These are phyloP conservation scores for Podaxis carcinomalis DNA, from an alignment of 768 basidiomycete species.

Conservation along the genomic window DNA sequence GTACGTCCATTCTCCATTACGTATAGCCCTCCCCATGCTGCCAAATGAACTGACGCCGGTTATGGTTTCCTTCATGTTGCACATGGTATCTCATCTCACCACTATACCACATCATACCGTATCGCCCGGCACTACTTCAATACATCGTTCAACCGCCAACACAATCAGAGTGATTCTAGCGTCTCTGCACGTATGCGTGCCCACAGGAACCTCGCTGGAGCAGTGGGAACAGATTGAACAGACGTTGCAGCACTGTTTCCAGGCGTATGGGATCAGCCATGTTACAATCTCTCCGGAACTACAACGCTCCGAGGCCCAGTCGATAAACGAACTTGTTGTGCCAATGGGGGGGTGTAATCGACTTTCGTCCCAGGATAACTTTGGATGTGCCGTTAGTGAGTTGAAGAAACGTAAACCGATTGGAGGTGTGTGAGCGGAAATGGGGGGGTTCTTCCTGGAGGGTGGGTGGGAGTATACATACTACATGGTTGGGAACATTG, in stretches of 20 bases:
- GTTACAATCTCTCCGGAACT: slow-evolving; percentile 54
- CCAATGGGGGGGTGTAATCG: slow-evolving; percentile 25
- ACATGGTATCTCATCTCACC: background rate
- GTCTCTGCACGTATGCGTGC: slow-evolving; percentile 49
- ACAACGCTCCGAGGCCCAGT: slow-evolving; percentile 25
- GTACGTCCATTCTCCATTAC: slow-evolving; percentile 24
- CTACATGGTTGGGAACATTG: background rate
- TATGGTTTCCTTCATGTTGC: background rate
- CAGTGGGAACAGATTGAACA: slow-evolving; percentile 49
- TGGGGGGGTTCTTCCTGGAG: no score
- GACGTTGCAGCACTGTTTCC: slow-evolving; percentile 45
- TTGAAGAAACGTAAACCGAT: slow-evolving; percentile 29
- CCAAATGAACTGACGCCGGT: background rate
- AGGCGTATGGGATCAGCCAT: slow-evolving; percentile 49
- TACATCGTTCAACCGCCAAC: background rate
- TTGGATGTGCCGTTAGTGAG: slow-evolving; percentile 38
- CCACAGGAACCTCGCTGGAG: slow-evolving; percentile 40
- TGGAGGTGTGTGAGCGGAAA: slow-evolving; percentile 9
- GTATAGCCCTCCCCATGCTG: slow-evolving; percentile 3
- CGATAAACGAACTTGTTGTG: slow-evolving; percentile 24
- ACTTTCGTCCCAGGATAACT: slow-evolving; percentile 33
- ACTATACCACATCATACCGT: background rate
- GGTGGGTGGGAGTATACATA: background rate
- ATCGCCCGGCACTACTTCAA: background rate
- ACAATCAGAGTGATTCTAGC: slow-evolving; percentile 41